Base-by-base conservation (phyloP, 2,329 filamentous ascomycete species). In the Macrophomina phaseolina region DNA sequence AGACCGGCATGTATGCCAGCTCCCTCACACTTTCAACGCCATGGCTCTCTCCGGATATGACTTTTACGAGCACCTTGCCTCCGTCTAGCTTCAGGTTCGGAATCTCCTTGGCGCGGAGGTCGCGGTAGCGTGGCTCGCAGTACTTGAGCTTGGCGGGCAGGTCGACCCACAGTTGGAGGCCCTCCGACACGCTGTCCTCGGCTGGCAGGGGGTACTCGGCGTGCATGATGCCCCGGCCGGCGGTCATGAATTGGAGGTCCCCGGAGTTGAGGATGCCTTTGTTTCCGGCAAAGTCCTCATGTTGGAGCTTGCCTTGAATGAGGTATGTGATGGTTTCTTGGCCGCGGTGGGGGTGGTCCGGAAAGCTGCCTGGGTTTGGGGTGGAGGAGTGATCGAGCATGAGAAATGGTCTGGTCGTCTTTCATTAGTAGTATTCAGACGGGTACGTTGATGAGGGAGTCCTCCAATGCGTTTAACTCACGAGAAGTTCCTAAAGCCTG, bases 161-260 rank as follows among this genome's bases (percentile, higher is more conserved):
- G 77, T 98, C 94, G 55, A 98, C 94, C 94, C 95, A 98, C 28
- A 98, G 85, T 82, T 98, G 95, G 81, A 98, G 87, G 40, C 94
- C 86, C 77, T 94, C 97, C 67, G 90, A 83, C 66, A 84, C 87
- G 61, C 92, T 92, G 76, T 95, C 91, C 0, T 84, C 77, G 76
- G 93, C 92, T 74, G 91, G 88, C 64, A 87, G 86, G 9, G 94
- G 94, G 93, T 97, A 97, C 81, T 98, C 94, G 45, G 94, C 92
- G 79, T 98, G 95, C 79, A 97, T 91, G 73, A 98, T 96, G 49
- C 94, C 94, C 23, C 86, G 84, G 4, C 94, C 94, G 0, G 94
- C 94, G 0, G 94, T 97, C 95, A 98, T 98, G 84, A 98, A 98
- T 77, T 98, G 94, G 56, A 98, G 81, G 76, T 97, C 94, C n/a